Evolutionary conservation across 441 rosid species (phyloP).

Genomic region (Pelargonium citronellum): DNA sequence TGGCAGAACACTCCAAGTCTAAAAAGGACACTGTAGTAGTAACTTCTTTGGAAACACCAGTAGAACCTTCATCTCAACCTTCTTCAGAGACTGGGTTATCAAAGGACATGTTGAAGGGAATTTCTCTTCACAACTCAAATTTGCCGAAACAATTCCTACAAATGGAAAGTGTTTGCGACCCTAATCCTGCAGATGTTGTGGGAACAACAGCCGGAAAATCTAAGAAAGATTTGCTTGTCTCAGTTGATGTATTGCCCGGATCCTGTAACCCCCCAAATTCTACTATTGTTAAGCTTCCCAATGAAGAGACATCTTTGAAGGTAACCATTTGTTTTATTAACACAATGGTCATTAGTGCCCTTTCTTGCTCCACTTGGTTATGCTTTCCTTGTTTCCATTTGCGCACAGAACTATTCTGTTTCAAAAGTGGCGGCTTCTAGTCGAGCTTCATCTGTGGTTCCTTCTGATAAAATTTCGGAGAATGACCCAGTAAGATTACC

Average conservation of each 20-base stretch:
- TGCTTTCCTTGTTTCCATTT: not conserved
- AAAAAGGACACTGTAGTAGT: not conserved
- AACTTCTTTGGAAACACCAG: not conserved
- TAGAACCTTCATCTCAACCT: not conserved
- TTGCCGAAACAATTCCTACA: too few species aligned
- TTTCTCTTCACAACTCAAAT: not conserved
- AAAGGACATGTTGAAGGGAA: not conserved
- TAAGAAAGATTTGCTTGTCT: slow-evolving; percentile 5
- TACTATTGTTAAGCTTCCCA: not conserved
- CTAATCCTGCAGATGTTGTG: not conserved
- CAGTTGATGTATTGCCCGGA: not conserved
- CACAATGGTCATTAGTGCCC: not conserved
- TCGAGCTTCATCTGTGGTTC: too few species aligned
- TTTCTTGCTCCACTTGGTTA: not conserved
- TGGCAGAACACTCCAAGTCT: not conserved
- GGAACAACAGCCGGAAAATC: not conserved
- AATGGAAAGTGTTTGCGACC: not conserved
- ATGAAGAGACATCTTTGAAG: slow-evolving; percentile 12
- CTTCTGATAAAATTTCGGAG: too few species aligned
- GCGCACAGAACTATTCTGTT: too few species aligned
- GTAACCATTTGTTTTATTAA: slow-evolving; percentile 9
- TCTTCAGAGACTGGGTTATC: not conserved
- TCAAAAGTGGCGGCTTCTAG: too few species aligned
- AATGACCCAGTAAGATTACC: too few species aligned
- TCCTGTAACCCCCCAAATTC: not conserved